Percentiles rank a stretch among this genome's conserved stretches.
These are phyloP conservation scores for Xylaria acuta DNA, from an alignment of 495 filamentous ascomycete genomes.

Conservation along the genomic window DNA sequence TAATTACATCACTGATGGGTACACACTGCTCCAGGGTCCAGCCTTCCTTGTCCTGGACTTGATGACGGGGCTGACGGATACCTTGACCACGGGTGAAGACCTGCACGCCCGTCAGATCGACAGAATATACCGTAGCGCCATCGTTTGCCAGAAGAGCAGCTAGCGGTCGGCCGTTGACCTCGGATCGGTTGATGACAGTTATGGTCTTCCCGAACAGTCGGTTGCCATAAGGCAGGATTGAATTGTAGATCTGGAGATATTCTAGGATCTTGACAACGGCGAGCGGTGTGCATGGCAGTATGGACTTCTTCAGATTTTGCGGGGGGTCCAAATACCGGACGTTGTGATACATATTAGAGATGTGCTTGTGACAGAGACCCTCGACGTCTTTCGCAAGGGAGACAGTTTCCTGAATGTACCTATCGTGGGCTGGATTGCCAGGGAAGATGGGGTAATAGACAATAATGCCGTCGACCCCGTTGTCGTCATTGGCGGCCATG, in stretches of 20 bases:
- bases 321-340: conserved; percentile 87
- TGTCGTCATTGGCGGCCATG: conserved; percentile 79
- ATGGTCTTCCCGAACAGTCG: conserved; percentile 88
- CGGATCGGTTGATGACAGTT: conserved; percentile 91
- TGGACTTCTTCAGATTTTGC: conserved; percentile 78
- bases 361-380: conserved; percentile 88
- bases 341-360: conserved; percentile 99
- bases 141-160: conserved; percentile 97
- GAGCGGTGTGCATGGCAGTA: conserved; percentile 93
- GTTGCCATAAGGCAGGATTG: conserved; percentile 93
- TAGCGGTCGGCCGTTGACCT: conserved; percentile 92
- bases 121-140: conserved; percentile 91
- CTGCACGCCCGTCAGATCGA: conserved; percentile 92
- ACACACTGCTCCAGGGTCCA: conserved; percentile 79
- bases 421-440: conserved; percentile 76
- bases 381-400: conserved; percentile 92
- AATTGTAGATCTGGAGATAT: conserved; percentile 93
- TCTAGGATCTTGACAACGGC: conserved; percentile 97
- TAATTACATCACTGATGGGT: conserved; percentile 89
- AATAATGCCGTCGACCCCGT: conserved; percentile 85
- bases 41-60: conserved; percentile 78
- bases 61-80: conserved; percentile 78
- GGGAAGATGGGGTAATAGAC: conserved; percentile 97
- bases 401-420: conserved; percentile 95
- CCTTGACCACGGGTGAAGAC: conserved; percentile 87